A percentile compares a stretch with the other conserved stretches of the same genome.
phyloP scores from a whole-genome alignment of 106 monocot species.

The Alisma plantagoaquatica region DNA sequence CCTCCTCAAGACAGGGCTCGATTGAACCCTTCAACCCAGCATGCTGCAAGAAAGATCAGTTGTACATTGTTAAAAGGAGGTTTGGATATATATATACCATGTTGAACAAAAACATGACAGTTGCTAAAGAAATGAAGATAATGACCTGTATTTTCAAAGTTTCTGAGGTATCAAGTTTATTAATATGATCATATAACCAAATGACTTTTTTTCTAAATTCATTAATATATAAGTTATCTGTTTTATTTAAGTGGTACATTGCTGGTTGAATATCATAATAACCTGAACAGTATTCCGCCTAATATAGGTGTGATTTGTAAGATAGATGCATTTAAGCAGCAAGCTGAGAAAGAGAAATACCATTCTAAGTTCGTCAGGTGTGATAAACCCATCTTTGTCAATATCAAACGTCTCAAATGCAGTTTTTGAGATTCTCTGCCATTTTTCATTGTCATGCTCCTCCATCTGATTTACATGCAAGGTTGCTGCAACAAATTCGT shows the following conservation, averaged over 20 bases:
- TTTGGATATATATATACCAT: too few relatives aligned
- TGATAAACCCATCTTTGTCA: conserved; percentile 77
- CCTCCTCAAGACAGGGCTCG: conserved; percentile 69
- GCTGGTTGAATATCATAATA: too few relatives aligned
- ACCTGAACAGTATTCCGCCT: too few relatives aligned
- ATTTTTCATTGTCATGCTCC: conserved; percentile 62
- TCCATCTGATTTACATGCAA: conserved; percentile 75
- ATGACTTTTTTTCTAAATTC: too few relatives aligned
- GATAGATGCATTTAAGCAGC: neutral
- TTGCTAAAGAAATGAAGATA: neutral
- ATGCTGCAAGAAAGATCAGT: conserved; percentile 28
- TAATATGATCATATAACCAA: too few relatives aligned
- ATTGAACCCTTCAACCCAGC: conserved; percentile 78
- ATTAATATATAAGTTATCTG: too few relatives aligned
- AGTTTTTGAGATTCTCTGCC: conserved; percentile 47
- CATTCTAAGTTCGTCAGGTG: conserved; percentile 80
- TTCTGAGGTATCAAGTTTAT: too few relatives aligned
- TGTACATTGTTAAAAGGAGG: too few relatives aligned
- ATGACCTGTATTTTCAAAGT: neutral
- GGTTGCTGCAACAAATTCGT: conserved; percentile 79
- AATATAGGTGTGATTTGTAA: too few relatives aligned
- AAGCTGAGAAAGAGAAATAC: conserved; percentile 14
- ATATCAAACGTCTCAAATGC: conserved; percentile 85
- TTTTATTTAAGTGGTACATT: too few relatives aligned
- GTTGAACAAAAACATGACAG: too few relatives aligned